Evolutionary conservation across 257 asterid species (phyloP), one percentile per base, ranked within the genome.

Genomic region (Nicotiana obtusifolia): DNA sequence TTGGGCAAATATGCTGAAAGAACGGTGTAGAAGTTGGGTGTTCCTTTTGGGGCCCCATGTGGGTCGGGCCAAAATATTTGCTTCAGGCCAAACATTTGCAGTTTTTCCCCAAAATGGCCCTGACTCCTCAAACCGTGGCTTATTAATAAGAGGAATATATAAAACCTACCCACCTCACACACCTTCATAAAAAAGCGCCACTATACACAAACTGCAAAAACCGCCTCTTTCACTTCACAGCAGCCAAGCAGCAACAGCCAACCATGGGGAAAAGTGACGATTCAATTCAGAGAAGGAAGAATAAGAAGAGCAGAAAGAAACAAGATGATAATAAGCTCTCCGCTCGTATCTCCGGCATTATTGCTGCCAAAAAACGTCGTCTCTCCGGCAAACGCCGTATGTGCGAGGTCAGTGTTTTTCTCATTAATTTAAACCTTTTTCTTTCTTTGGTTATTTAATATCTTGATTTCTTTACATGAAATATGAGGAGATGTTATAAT

Each of bases 291-390:
- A 88, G 89, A 76, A 86, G 89, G 33, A 85, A 75, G 81, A 86
- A 77, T 33, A 88, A 78, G 52, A 88, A 78, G 83, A 86, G 1
- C 56, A 82, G 87, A 20, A 86, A 76, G 28, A 83, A 86, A 64
- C 83, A 77, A 19, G 83, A 79, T 13, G 82, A 83, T 4, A 85
- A 81, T 3, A 85, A 81, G 65, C 83, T 88, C 17, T 86, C 91
- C n/a, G 60, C 26, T 44, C 89, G 92, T 59, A 61, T 89, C n/a
- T 89, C 92, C 11, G 49, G 87, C 77, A 78, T 89, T 54, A 89
- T 89, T 81, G 92, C 92, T 64, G 85, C 89, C 73, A 89, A 89
- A 78, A 89, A 89, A 85, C 90, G 92, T 28, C 89, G 92, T 8
- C 44, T 56, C 10, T 11, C 90, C 6, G 92, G 90, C 49, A 86